These are phyloP conservation scores for Castanea sativa DNA, from an alignment of 306 rosid genomes.

Conservation along the genomic window DNA sequence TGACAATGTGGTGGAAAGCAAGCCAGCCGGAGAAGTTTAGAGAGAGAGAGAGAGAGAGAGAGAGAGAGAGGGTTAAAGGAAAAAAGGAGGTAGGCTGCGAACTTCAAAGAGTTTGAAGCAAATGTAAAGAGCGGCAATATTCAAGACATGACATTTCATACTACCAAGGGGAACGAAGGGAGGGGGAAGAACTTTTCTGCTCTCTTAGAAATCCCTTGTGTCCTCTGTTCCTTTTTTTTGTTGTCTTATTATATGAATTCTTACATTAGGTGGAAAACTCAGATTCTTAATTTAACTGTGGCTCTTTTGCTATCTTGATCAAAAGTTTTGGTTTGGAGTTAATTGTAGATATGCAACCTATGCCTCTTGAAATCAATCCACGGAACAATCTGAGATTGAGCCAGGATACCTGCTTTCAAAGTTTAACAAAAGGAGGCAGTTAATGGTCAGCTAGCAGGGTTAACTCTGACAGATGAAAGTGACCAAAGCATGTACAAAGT, in stretches of 20 bases:
- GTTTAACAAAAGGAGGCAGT: neutral
- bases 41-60: constrained; percentile 18
- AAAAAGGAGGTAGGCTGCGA: constrained; percentile 40
- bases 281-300: constrained; percentile 27
- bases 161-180: constrained; percentile 48
- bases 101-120: constrained; percentile 55
- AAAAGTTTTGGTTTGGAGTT: neutral
- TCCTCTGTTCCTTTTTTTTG: constrained; percentile 39
- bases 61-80: constrained; percentile 19
- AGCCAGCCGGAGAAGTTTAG: constrained; percentile 36
- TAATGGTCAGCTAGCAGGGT: no score
- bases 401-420: neutral
- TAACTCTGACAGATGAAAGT: no score
- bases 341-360: neutral
- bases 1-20: constrained; percentile 36
- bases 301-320: neutral
- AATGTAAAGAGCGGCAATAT: constrained; percentile 83
- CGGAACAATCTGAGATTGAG: neutral
- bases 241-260: constrained; percentile 39
- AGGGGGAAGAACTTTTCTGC: constrained; percentile 36
- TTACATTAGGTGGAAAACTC: constrained; percentile 38
- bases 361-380: neutral
- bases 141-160: constrained; percentile 33
- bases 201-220: constrained; percentile 50
- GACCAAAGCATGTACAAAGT: no score